A percentile compares a stretch with the other conserved stretches of the same genome.
These are phyloP conservation scores for Serendipita sp. DNA, from an alignment of 768 basidiomycete genomes.

Conservation along the genomic window DNA sequence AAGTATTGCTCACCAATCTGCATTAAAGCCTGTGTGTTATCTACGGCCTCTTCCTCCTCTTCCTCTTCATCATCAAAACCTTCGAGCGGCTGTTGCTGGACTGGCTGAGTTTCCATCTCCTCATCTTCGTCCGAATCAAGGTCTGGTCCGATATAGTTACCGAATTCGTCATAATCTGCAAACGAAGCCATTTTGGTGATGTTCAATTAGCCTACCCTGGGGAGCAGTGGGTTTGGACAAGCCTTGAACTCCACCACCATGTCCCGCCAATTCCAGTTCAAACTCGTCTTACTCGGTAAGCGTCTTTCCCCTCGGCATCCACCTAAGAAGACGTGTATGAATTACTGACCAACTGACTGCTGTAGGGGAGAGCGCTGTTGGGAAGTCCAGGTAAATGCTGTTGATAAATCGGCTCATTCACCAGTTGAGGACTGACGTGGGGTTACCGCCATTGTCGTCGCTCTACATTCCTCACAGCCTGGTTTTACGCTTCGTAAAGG, in stretches of 20 bases:
- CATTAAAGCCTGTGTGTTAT: slow-evolving; percentile 49
- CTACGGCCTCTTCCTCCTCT: slow-evolving; percentile 36
- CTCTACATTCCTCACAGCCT: slow-evolving; percentile 32
- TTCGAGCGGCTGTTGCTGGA: slow-evolving; percentile 46
- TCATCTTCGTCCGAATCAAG: slow-evolving; percentile 68
- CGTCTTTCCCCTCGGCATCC: slow-evolving; percentile 9
- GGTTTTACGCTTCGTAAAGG: slow-evolving; percentile 90
- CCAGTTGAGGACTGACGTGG: not conserved
- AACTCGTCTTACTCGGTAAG: slow-evolving; percentile 86
- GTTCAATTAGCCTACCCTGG: not conserved
- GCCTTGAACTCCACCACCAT: not conserved
- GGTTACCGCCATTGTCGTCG: not conserved
- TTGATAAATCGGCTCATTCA: not conserved
- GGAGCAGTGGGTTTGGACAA: slow-evolving; percentile 1
- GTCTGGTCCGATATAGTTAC: slow-evolving; percentile 94
- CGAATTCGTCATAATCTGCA: slow-evolving; percentile 84
- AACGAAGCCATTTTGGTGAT: slow-evolving; percentile 32
- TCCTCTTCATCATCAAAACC: slow-evolving; percentile 53
- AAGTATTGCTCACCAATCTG: slow-evolving; percentile 34
- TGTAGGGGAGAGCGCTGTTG: slow-evolving; percentile 90
- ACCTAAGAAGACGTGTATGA: not conserved
- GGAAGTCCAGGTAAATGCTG: slow-evolving; percentile 64
- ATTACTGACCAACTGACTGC: not conserved
- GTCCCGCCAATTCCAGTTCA: slow-evolving; percentile 64
- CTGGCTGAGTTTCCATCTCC: slow-evolving; percentile 33